phyloP scores from a whole-genome alignment of 2,329 filamentous ascomycete genomes.

The Arthrobotrys pseudoclavata region DNA sequence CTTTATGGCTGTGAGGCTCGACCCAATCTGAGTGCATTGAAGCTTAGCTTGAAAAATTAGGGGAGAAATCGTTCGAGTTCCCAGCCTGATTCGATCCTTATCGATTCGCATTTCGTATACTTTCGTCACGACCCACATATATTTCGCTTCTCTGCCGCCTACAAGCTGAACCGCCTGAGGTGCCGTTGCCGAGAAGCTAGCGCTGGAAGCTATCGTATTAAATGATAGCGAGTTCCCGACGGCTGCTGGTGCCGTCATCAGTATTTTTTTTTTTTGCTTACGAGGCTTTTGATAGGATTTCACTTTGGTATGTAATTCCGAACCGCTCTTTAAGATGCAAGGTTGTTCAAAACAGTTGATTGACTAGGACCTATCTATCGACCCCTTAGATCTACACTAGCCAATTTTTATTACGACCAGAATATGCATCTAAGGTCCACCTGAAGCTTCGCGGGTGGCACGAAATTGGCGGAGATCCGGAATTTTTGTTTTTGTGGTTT shows the following conservation, averaged over 20 bases:
- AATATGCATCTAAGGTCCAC: constrained; percentile 30
- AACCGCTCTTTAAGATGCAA: constrained; percentile 45
- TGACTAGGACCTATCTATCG: background rate
- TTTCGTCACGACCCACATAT: constrained; percentile 34
- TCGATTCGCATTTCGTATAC: background rate
- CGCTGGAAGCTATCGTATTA: constrained; percentile 23
- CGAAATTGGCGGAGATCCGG: constrained; percentile 10
- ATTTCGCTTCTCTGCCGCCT: constrained; percentile 19
- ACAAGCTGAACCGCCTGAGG: background rate
- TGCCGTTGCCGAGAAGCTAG: constrained; percentile 38
- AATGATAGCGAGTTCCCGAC: constrained; percentile 26
- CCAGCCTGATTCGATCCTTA: constrained; percentile 8
- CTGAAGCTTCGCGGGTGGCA: constrained; percentile 35
- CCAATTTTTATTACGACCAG: constrained; percentile 13
- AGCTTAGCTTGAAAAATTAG: constrained; percentile 29
- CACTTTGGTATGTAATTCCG: constrained; percentile 51
- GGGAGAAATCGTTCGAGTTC: constrained; percentile 14
- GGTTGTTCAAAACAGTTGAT: constrained; percentile 26
- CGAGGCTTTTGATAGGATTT: constrained; percentile 33
- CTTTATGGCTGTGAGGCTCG: constrained; percentile 26
- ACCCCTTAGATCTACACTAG: constrained; percentile 1
- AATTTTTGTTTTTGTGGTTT: constrained; percentile 12
- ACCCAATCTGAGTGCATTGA: constrained; percentile 37
- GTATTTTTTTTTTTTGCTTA: constrained; percentile 8
- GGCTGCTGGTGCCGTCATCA: constrained; percentile 25